phyloP scores from a whole-genome alignment of 495 filamentous ascomycete genomes.

The Podospora appendiculata region DNA sequence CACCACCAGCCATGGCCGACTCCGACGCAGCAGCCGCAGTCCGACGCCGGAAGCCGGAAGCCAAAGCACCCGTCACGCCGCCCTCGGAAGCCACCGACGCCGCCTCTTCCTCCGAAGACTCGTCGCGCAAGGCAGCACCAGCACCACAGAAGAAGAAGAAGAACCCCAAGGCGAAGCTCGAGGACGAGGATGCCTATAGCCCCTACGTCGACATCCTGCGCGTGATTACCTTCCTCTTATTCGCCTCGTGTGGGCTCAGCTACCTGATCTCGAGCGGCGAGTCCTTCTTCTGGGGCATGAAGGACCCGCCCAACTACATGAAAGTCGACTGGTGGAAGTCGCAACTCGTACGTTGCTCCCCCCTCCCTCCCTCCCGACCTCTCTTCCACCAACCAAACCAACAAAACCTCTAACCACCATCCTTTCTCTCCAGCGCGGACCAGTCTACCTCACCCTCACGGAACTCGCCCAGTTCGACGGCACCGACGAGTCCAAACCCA shows the following conservation, averaged over 20 bases:
- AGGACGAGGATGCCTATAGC: slow-evolving; percentile 34
- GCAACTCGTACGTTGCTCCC: slow-evolving; percentile 45
- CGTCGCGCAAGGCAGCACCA: background rate
- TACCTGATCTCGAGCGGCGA: slow-evolving; percentile 72
- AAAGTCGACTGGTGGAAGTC: slow-evolving; percentile 52
- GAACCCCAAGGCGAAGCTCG: slow-evolving; percentile 16
- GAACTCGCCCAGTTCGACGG: slow-evolving; percentile 75
- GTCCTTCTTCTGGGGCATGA: slow-evolving; percentile 46
- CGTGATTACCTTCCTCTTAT: slow-evolving; percentile 57
- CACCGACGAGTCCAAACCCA: slow-evolving; percentile 61
- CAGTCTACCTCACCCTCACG: slow-evolving; percentile 56
- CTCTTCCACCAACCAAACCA: slow-evolving; percentile 1
- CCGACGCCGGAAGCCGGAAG: slow-evolving; percentile 24
- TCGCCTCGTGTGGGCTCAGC: slow-evolving; percentile 64
- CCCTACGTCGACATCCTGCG: slow-evolving; percentile 66
- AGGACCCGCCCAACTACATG: slow-evolving; percentile 62
- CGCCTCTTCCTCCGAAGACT: background rate
- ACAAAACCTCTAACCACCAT: background rate
- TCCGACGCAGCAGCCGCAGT: slow-evolving; percentile 5
- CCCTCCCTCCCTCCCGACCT: background rate
- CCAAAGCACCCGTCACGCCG: background rate
- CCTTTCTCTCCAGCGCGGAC: slow-evolving; percentile 22
- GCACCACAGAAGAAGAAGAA: slow-evolving; percentile 10
- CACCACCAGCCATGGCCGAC: background rate
- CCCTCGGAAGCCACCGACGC: background rate